Conservation (phyloP, 345 rosid genomes). For the Heritiera fomes region DNA sequence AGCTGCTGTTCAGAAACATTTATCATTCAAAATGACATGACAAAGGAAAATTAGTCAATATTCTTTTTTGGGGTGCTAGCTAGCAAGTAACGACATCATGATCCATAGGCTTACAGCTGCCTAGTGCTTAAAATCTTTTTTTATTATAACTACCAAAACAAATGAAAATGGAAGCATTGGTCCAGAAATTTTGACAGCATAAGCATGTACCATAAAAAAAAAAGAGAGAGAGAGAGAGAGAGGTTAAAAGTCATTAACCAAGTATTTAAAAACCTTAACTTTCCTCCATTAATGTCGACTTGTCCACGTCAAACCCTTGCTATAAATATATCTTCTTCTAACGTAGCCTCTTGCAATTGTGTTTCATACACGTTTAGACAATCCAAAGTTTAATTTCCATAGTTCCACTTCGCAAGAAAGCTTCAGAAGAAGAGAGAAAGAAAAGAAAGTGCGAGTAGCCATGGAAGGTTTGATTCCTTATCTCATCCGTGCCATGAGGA, state of each 20-base stretch:
- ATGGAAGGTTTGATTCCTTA: conserved; percentile 88
- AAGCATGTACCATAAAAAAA: not conserved
- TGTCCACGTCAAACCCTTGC: conserved; percentile 6
- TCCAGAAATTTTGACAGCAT: not conserved
- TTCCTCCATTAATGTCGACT: not conserved
- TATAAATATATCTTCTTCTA: not conserved
- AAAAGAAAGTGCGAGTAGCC: conserved; percentile 19
- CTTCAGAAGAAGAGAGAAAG: not conserved
- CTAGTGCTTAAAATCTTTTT: not conserved
- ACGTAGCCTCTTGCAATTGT: not conserved
- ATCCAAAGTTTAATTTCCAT: not conserved
- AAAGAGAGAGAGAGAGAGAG: too few relatives aligned
- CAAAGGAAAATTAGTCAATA: not conserved
- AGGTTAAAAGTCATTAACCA: not conserved
- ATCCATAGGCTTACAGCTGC: not conserved
- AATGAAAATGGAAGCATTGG: not conserved
- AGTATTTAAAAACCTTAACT: not conserved
- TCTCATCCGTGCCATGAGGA: conserved; percentile 49
- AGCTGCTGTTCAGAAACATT: not conserved
- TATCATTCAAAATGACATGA: not conserved
- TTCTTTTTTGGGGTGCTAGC: not conserved
- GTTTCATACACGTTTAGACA: not conserved
- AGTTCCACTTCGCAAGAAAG: not conserved
- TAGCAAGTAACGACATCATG: not conserved
- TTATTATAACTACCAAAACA: not conserved